A percentile compares a stretch with the other conserved stretches of the same genome.
phyloP scores from a whole-genome alignment of 129 eudicot genomes.

The Oenanthe sinensis region DNA sequence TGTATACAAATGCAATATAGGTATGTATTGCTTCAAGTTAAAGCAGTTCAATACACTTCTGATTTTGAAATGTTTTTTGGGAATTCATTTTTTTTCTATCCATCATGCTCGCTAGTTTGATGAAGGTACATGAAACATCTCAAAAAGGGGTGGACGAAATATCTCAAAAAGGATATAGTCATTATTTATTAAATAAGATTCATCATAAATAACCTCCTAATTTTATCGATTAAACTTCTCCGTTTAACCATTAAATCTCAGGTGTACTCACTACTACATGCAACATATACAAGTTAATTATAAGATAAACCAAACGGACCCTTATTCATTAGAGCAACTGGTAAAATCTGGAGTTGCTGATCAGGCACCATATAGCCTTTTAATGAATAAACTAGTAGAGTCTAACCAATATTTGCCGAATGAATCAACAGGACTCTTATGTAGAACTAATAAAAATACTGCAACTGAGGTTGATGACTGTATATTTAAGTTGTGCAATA shows the following conservation, averaged over 20 bases:
- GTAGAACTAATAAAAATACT: background rate
- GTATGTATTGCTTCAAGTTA: background rate
- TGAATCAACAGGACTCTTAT: background rate
- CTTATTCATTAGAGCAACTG: background rate
- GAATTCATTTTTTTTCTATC: background rate
- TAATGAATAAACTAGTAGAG: background rate
- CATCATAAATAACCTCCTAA: background rate
- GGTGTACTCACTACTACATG: too few relatives aligned
- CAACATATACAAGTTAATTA: too few relatives aligned
- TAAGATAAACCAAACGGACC: too few relatives aligned
- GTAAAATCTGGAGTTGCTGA: background rate
- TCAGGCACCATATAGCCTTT: background rate
- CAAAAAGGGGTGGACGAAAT: background rate
- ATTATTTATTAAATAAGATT: background rate
- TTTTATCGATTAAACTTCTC: background rate
- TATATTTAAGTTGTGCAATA: background rate
- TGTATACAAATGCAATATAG: background rate
- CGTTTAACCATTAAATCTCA: background rate
- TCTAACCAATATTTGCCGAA: background rate
- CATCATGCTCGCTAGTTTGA: background rate
- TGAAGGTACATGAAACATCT: background rate
- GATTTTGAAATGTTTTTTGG: background rate
- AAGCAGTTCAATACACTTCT: background rate
- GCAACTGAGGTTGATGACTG: background rate
- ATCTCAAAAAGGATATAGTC: too few relatives aligned